Evolutionary conservation across 2,329 filamentous ascomycete genomes (phyloP).

Genomic region (Paraconiothyrium brasiliense): DNA sequence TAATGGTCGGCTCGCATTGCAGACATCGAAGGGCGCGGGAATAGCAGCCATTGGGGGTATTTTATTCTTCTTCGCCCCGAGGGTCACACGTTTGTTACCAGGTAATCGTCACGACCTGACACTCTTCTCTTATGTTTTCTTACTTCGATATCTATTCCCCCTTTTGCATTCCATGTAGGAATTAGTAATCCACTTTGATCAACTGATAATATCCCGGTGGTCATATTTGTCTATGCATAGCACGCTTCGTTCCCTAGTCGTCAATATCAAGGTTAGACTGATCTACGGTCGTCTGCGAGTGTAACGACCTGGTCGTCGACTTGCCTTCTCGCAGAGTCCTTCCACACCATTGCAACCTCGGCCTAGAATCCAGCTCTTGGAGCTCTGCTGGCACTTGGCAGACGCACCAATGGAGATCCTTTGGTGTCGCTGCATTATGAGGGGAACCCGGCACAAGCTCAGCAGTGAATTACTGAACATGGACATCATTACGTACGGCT

Average conservation of each 20-base stretch:
- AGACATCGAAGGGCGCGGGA: slow-evolving; percentile 34
- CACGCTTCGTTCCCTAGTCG: too few relatives aligned
- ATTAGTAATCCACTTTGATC: slow-evolving; percentile 51
- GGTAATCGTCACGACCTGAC: slow-evolving; percentile 46
- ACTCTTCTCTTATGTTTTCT: slow-evolving; percentile 52
- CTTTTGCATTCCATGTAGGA: slow-evolving; percentile 51
- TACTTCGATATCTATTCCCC: slow-evolving; percentile 54
- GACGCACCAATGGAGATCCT: not conserved
- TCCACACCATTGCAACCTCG: not conserved
- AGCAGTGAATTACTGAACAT: not conserved
- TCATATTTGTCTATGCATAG: slow-evolving; percentile 16
- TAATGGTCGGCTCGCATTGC: slow-evolving; percentile 42
- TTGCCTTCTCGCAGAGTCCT: not conserved
- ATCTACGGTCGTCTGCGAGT: not conserved
- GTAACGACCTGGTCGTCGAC: not conserved
- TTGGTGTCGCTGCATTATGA: not conserved
- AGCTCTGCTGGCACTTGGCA: not conserved
- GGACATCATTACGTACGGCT: too few relatives aligned
- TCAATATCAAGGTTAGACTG: too few relatives aligned
- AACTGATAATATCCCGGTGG: slow-evolving; percentile 46
- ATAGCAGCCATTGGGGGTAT: slow-evolving; percentile 31
- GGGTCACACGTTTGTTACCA: slow-evolving; percentile 36
- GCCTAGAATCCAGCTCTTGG: not conserved
- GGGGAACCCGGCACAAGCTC: not conserved
- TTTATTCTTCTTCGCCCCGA: slow-evolving; percentile 40